phyloP scores from a whole-genome alignment of 306 rosid genomes.

The Coriaria nepalensis region DNA sequence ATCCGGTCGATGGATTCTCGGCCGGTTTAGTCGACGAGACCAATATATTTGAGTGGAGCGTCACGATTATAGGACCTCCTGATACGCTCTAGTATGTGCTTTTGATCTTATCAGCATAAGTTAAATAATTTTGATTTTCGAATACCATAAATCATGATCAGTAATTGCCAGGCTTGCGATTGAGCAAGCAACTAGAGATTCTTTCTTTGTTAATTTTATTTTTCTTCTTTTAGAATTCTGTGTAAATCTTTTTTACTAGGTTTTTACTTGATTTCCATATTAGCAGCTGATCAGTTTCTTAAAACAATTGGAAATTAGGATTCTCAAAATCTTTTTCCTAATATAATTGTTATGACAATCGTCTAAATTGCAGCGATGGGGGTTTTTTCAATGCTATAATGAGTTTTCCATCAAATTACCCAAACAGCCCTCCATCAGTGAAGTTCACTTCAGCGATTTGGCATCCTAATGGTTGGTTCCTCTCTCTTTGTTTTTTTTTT shows the following conservation, averaged over 20 bases:
- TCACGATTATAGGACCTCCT: slow-evolving; percentile 94
- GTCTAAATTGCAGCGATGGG: slow-evolving; percentile 52
- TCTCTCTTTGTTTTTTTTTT: slow-evolving; percentile 1
- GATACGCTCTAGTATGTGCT: slow-evolving; percentile 83
- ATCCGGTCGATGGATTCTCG: slow-evolving; percentile 91
- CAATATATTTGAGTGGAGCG: slow-evolving; percentile 97
- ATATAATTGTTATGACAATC: too few species aligned
- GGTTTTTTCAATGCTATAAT: slow-evolving; percentile 94
- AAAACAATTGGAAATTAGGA: too few species aligned
- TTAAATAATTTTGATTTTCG: not conserved
- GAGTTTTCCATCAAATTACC: slow-evolving; percentile 90
- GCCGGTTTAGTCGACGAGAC: slow-evolving; percentile 88
- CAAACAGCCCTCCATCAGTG: slow-evolving; percentile 89
- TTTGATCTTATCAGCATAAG: not conserved
- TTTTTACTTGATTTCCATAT: too few species aligned
- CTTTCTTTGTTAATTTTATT: too few species aligned
- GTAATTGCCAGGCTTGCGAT: slow-evolving; percentile 5
- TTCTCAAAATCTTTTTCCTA: too few species aligned
- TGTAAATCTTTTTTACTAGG: too few species aligned
- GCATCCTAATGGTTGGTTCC: slow-evolving; percentile 85
- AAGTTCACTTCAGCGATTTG: slow-evolving; percentile 79
- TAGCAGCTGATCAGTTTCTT: too few species aligned
- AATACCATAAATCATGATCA: not conserved
- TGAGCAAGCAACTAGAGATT: too few species aligned
- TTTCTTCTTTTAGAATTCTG: too few species aligned